These are phyloP conservation scores for Chaetoceros muelleri DNA, from an alignment of 108 stramenopile species.

Conservation along the genomic window DNA sequence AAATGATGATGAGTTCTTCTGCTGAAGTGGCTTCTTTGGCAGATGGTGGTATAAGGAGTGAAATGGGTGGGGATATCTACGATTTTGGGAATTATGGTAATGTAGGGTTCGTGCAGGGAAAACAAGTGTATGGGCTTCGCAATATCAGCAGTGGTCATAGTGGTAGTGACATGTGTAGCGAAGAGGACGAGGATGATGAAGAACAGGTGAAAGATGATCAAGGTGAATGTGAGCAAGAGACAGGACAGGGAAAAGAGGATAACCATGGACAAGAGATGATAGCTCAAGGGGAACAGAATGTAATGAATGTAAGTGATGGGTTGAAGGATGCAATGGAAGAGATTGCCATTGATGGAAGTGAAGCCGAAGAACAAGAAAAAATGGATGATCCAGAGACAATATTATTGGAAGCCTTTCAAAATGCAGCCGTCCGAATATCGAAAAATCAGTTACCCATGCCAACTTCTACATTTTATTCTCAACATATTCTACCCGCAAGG, in stretches of 20 bases:
- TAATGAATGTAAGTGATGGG: neutral
- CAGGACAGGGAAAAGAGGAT: neutral
- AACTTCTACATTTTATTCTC: conserved; percentile 55
- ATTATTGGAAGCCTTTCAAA: conserved; percentile 32
- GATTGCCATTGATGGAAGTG: too few species aligned
- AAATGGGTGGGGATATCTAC: conserved; percentile 33
- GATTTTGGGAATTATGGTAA: conserved; percentile 76
- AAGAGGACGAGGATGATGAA: conserved; percentile 7
- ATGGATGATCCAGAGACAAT: conserved; percentile 15
- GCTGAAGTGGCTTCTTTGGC: conserved; percentile 1
- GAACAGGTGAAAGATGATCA: conserved; percentile 2
- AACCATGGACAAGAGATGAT: neutral
- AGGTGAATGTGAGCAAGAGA: neutral
- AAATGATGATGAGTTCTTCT: conserved; percentile 2
- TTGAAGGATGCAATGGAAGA: neutral
- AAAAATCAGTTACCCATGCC: conserved; percentile 57
- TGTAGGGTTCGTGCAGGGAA: conserved; percentile 56
- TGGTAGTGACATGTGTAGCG: neutral
- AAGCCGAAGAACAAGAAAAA: conserved; percentile 8
- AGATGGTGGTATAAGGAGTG: conserved; percentile 11
- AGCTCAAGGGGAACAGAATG: neutral
- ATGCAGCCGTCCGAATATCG: conserved; percentile 28
- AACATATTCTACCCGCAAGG: conserved; percentile 41
- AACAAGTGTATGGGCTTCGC: conserved; percentile 13
- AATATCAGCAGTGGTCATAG: neutral